Conservation (phyloP, 1,284 basidiomycete genomes). For the Apiotrichum laibachii region DNA sequence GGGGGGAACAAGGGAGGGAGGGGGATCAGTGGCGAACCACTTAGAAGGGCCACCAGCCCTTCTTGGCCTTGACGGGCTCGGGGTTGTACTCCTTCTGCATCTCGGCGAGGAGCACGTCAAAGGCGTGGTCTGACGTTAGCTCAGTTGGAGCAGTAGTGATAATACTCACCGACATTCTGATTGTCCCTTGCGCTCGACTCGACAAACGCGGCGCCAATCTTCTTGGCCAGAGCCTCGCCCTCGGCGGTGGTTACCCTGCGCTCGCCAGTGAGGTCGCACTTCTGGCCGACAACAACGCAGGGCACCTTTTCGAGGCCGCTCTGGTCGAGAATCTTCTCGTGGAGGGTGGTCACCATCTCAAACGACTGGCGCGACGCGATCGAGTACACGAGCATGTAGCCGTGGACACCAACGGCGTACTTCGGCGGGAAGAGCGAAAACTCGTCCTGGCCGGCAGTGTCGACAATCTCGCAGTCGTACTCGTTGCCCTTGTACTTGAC, state of each 20-base stretch:
- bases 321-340: slow-evolving; percentile 97
- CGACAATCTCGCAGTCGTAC: slow-evolving; percentile 96
- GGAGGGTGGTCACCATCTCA: slow-evolving; percentile 91
- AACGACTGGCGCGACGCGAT: slow-evolving; percentile 89
- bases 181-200: slow-evolving; percentile 89
- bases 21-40: not conserved
- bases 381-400: slow-evolving; percentile 89
- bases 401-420: slow-evolving; percentile 77
- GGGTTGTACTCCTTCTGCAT: slow-evolving; percentile 58
- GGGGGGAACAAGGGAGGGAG: not conserved
- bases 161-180: slow-evolving; percentile 76
- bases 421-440: slow-evolving; percentile 78
- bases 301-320: slow-evolving; percentile 86
- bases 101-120: slow-evolving; percentile 80
- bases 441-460: slow-evolving; percentile 94
- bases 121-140: slow-evolving; percentile 66
- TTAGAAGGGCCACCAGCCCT: slow-evolving; percentile 38
- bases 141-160: not conserved
- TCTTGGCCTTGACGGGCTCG: slow-evolving; percentile 47
- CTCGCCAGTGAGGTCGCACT: slow-evolving; percentile 71
- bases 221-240: slow-evolving; percentile 71
- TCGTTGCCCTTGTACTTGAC: slow-evolving; percentile 79
- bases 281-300: slow-evolving; percentile 94
- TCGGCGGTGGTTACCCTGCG: slow-evolving; percentile 69
- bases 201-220: slow-evolving; percentile 72